Conservation (phyloP, 768 basidiomycete species). For the Cystobasidiopsis lactophilus region DNA sequence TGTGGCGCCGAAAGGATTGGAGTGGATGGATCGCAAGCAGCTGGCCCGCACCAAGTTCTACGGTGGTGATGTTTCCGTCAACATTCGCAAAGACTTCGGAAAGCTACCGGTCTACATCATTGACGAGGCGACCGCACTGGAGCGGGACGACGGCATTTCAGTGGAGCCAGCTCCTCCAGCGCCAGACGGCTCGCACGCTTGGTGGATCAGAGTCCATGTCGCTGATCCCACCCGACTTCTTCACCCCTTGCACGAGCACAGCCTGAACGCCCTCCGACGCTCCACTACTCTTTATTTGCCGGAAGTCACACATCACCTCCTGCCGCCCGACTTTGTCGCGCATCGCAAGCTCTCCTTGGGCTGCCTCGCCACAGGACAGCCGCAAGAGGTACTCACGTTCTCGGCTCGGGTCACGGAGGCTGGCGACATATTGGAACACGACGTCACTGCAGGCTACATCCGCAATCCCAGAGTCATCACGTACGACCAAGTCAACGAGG, state of each 20-base stretch:
- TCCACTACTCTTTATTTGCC: slow-evolving; percentile 41
- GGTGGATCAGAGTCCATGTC: slow-evolving; percentile 77
- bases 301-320: slow-evolving; percentile 44
- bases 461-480: slow-evolving; percentile 41
- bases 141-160: slow-evolving; percentile 85
- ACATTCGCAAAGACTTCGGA: slow-evolving; percentile 69
- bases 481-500: slow-evolving; percentile 45
- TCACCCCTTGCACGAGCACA: slow-evolving; percentile 43
- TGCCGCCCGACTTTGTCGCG: slow-evolving; percentile 33
- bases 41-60: slow-evolving; percentile 8
- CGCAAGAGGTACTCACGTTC: slow-evolving; percentile 41
- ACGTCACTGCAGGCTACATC: slow-evolving; percentile 48
- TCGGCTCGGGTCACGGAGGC: slow-evolving; percentile 42
- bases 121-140: slow-evolving; percentile 54
- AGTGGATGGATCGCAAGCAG: background rate
- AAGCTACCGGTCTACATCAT: slow-evolving; percentile 60
- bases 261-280: slow-evolving; percentile 35
- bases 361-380: slow-evolving; percentile 10
- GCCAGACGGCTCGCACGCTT: slow-evolving; percentile 34
- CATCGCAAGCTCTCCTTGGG: slow-evolving; percentile 3
- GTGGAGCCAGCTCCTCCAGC: slow-evolving; percentile 37
- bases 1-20: background rate
- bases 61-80: slow-evolving; percentile 38
- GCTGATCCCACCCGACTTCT: slow-evolving; percentile 74
- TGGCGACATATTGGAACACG: slow-evolving; percentile 48